phyloP scores from a whole-genome alignment of 208 protist species.

The Herpetomonas tarakana region DNA sequence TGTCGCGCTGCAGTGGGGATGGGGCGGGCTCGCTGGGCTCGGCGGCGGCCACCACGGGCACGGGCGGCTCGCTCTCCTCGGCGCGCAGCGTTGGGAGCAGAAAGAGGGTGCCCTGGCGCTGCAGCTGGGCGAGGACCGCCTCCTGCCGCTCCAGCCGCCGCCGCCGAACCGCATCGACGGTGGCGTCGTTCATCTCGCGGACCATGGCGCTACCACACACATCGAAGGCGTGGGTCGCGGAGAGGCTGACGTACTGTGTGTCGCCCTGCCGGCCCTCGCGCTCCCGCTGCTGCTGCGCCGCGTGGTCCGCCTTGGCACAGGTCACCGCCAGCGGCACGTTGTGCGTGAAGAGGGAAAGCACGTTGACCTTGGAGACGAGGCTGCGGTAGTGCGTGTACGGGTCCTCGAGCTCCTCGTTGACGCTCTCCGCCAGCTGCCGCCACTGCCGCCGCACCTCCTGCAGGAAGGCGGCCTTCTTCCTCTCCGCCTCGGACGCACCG shows the following conservation, averaged over 20 bases:
- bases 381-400: constrained; percentile 18
- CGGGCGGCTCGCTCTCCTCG: constrained; percentile 4
- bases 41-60: constrained; percentile 1
- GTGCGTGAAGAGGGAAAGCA: constrained; percentile 35
- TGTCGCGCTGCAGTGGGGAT: no score
- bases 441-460: constrained; percentile 20
- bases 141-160: constrained; percentile 28
- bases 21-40: background rate
- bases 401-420: constrained; percentile 27
- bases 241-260: background rate
- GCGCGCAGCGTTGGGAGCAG: constrained; percentile 25
- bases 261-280: no score
- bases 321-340: constrained; percentile 3
- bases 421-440: constrained; percentile 24
- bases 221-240: background rate
- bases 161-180: constrained; percentile 30
- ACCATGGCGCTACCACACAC: constrained; percentile 9
- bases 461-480: constrained; percentile 30
- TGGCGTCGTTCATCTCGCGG: constrained; percentile 31
- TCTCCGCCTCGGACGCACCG: constrained; percentile 14
- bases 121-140: constrained; percentile 26
- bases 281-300: no score
- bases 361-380: constrained; percentile 20
- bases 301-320: background rate
- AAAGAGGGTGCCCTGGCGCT: constrained; percentile 26